A percentile compares a stretch with the other conserved stretches of the same genome.
Evolutionary conservation across 192 early-diverging fungal genomes (phyloP).

Genomic region (Pilaira anomala): DNA sequence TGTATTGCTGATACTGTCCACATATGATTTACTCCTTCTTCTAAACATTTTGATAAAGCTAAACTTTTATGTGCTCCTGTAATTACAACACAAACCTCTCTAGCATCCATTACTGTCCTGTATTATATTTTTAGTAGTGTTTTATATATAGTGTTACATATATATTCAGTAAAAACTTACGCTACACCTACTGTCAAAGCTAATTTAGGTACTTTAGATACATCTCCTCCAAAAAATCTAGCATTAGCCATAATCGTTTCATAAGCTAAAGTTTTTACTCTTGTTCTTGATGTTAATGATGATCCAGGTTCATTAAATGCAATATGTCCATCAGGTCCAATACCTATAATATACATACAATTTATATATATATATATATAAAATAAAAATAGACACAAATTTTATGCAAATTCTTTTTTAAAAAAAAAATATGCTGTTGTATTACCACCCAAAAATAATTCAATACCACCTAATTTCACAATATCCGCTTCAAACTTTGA

Average conservation of each 20-base stretch:
- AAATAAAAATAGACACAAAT: neutral
- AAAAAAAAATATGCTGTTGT: too few species aligned
- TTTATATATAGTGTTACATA: neutral
- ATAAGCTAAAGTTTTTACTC: slow-evolving; percentile 86
- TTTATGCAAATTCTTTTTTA: neutral
- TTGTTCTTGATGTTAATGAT: slow-evolving; percentile 74
- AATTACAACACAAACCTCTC: slow-evolving; percentile 82
- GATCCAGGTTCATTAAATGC: slow-evolving; percentile 92
- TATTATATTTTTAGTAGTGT: neutral
- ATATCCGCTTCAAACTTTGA: slow-evolving; percentile 79
- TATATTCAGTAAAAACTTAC: slow-evolving; percentile 33
- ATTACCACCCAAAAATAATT: slow-evolving; percentile 81
- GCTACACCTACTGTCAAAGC: slow-evolving; percentile 85
- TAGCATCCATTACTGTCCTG: slow-evolving; percentile 84
- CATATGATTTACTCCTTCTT: slow-evolving; percentile 84
- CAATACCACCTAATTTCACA: slow-evolving; percentile 74
- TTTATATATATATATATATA: neutral
- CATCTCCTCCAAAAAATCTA: slow-evolving; percentile 81
- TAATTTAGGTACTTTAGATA: slow-evolving; percentile 81
- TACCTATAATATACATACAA: slow-evolving; percentile 33
- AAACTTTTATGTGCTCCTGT: slow-evolving; percentile 78
- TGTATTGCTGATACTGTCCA: slow-evolving; percentile 88
- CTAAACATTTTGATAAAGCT: slow-evolving; percentile 31
- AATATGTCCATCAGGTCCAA: slow-evolving; percentile 90
- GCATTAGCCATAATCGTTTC: slow-evolving; percentile 88